A percentile compares a stretch with the other conserved stretches of the same genome.
Conservation (phyloP, 1,139 yeast species). For the Geotrichum histeridarum region DNA sequence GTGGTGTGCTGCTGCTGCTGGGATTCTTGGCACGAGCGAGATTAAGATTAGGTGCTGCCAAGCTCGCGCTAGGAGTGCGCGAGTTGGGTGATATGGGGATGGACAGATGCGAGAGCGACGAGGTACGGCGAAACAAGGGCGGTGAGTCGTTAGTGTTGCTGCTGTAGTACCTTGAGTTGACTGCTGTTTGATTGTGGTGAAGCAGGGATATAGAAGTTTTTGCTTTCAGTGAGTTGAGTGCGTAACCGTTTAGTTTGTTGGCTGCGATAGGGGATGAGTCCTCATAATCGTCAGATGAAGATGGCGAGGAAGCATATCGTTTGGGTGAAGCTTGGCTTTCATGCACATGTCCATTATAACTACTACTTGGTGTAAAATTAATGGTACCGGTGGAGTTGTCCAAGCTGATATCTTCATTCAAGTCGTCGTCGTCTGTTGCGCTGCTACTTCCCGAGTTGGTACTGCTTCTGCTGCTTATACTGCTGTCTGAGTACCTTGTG, state of each 20-base stretch:
- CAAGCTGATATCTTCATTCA: not conserved
- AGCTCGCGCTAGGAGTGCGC: too few species aligned
- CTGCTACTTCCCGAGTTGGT: conserved; percentile 16
- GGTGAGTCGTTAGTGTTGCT: too few species aligned
- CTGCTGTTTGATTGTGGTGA: conserved; percentile 15
- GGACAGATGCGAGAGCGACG: too few species aligned
- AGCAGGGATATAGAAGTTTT: conserved; percentile 19
- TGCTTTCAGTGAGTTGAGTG: conserved; percentile 24
- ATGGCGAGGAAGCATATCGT: not conserved
- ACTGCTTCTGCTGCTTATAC: conserved; percentile 18
- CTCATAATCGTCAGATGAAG: conserved; percentile 14
- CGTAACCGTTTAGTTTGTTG: conserved; percentile 25
- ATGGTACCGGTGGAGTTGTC: not conserved
- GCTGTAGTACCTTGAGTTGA: not conserved
- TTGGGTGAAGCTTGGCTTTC: not conserved
- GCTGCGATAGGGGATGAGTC: conserved; percentile 13
- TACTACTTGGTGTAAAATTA: not conserved
- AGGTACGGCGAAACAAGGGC: too few species aligned
- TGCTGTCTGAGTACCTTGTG: conserved; percentile 17
- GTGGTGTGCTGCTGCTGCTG: too few species aligned
- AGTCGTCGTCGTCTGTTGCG: conserved; percentile 13
- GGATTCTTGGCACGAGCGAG: too few species aligned
- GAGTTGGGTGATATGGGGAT: too few species aligned
- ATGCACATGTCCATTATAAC: not conserved
- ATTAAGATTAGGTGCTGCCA: too few species aligned